These are phyloP conservation scores for Juglanconis oblonga DNA, from an alignment of 2,329 filamentous ascomycete genomes.

Conservation along the genomic window DNA sequence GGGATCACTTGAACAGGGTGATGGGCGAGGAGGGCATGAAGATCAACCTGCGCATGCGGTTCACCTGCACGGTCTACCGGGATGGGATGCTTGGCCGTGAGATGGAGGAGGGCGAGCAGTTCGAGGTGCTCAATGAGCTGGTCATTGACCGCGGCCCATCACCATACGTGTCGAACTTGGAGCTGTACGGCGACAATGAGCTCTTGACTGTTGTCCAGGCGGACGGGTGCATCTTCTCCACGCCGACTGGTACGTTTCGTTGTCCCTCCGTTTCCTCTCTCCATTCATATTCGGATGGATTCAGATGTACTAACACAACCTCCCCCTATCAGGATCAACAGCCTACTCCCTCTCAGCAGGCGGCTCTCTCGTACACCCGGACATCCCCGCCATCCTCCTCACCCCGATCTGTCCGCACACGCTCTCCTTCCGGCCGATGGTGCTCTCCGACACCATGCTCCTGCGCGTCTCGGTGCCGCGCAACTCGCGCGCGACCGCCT, in stretches of 20 bases:
- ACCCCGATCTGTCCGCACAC: conserved; percentile 98
- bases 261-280: not conserved
- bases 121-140: conserved; percentile 96
- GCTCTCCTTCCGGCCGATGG: conserved; percentile 95
- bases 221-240: conserved; percentile 96
- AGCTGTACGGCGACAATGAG: conserved; percentile 93
- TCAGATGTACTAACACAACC: conserved; percentile 9
- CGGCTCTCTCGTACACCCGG: conserved; percentile 91
- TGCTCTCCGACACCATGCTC: conserved; percentile 90
- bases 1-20: conserved; percentile 78
- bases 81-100: conserved; percentile 58
- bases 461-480: conserved; percentile 84
- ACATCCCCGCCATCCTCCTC: conserved; percentile 92
- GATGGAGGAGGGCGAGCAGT: conserved; percentile 86
- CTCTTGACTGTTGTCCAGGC: conserved; percentile 94
- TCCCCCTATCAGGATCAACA: conserved; percentile 61
- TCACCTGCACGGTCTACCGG: conserved; percentile 95
- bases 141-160: conserved; percentile 97
- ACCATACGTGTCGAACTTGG: conserved; percentile 93
- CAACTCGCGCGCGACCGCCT: conserved; percentile 85
- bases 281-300: no score
- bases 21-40: conserved; percentile 97
- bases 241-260: conserved; percentile 66
- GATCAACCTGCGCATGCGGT: conserved; percentile 96
- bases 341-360: conserved; percentile 96